Evolutionary conservation across 768 basidiomycete genomes (phyloP), one percentile per base, ranked within the genome.

Genomic region (Lactarius tabidus): DNA sequence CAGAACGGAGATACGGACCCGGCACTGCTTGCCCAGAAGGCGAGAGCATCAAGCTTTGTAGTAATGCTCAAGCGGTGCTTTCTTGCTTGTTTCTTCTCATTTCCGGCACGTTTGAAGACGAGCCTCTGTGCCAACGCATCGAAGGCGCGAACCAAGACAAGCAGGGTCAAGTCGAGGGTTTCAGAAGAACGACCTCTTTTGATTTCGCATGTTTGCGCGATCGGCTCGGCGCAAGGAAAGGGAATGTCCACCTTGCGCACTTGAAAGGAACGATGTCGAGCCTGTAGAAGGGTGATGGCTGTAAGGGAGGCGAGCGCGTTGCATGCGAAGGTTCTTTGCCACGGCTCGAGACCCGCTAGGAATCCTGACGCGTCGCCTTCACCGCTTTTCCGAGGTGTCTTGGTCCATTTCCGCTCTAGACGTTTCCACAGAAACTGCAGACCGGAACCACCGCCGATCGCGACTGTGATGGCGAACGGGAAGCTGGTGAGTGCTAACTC

Each of bases 1-100:
- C 29, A 28, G 26, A 33, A 1, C 26, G 14, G n/a, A 12, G 35
- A 36, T 41, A 74, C 79, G 35, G 65, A 90, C 90, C 90, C 85
- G 36, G 89, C 87, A 65, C 88, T 89, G 69, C 85, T 85, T 17
- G 82, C 83, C 90, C 90, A 92, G 70, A 93, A 92, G 15, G 89
- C 75, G 14, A 91, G 70, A 0, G 86, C 85, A 71, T 92, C 91
- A 26, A 91, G 71, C 53, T 79, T 79, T 0, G 79, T 81, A 1
- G 82, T 77, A 66, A 82, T 61, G 29, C 62, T 69, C 63, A 70
- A 74, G 39, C 77, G 72, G 65, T 72, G 75, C 53, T 72, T 70
- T 67, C 73, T 72, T 35, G 73, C 60, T 69, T 72, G 72, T 64
- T 76, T 74, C 53, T 73, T 74, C 41, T 73, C 70, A 33, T 63